Evolutionary conservation across 257 asterid genomes (phyloP).

Genomic region (Plantago ovata): DNA sequence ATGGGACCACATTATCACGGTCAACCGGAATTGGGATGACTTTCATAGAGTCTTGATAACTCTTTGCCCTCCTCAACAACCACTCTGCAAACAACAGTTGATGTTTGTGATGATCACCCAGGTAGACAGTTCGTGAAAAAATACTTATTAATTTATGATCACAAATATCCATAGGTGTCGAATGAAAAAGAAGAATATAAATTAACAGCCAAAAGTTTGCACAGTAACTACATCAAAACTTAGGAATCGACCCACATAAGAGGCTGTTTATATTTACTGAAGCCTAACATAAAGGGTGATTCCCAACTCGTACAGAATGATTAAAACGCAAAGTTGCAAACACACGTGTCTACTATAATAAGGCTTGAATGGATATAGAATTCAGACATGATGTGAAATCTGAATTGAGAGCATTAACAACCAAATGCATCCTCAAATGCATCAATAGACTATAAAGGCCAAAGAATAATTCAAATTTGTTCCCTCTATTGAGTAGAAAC

Average conservation of each 20-base stretch:
- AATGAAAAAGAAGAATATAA: neutral
- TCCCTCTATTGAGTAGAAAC: no score
- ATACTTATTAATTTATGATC: neutral
- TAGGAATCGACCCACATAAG: neutral
- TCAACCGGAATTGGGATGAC: conserved; percentile 45
- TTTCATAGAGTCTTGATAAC: conserved; percentile 54
- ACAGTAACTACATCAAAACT: neutral
- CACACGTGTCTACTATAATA: no score
- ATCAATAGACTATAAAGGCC: no score
- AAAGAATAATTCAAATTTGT: no score
- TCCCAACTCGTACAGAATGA: no score
- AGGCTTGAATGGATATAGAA: no score
- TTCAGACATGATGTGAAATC: no score
- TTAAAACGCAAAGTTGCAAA: no score
- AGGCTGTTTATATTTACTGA: no score
- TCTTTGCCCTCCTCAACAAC: conserved; percentile 29
- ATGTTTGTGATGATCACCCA: neutral
- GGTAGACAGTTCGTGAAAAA: neutral
- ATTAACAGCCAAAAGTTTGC: neutral
- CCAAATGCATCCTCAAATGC: no score
- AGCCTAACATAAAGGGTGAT: neutral
- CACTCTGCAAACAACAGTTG: conserved; percentile 37
- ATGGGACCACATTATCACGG: conserved; percentile 53
- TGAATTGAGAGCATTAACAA: no score
- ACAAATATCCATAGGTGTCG: neutral